These are phyloP conservation scores for Phaeodactylum tricornutum DNA, from an alignment of 108 stramenopile genomes.

Conservation along the genomic window DNA sequence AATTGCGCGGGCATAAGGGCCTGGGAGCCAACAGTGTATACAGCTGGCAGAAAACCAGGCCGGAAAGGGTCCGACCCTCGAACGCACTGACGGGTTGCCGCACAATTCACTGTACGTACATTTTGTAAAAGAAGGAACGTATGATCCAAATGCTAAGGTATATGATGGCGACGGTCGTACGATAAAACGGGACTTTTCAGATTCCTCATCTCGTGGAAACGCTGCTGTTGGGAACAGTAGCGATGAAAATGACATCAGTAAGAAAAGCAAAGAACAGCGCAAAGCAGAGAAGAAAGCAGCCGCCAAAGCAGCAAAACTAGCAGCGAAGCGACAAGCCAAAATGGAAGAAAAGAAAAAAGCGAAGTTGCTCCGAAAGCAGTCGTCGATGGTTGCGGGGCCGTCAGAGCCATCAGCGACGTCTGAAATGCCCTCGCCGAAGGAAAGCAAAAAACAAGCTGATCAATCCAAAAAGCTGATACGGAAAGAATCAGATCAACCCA, in stretches of 20 bases:
- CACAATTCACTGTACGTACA: constrained; percentile 65
- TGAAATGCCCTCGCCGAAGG: too few relatives aligned
- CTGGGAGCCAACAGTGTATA: constrained; percentile 17
- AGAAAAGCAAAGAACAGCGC: constrained; percentile 21
- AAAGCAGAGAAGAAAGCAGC: constrained; percentile 46
- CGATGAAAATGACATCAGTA: constrained; percentile 3
- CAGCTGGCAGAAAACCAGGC: constrained; percentile 10
- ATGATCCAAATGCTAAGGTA: constrained; percentile 28
- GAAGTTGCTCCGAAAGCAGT: constrained; percentile 10
- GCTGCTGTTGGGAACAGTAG: constrained; percentile 7
- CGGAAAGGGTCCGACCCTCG: constrained; percentile 18
- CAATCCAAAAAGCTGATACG: neutral
- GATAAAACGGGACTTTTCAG: constrained; percentile 77
- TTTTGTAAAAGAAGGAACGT: constrained; percentile 67
- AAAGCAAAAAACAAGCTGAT: neutral
- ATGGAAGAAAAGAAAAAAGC: constrained; percentile 46
- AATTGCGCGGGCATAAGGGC: constrained; percentile 47
- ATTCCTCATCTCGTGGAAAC: constrained; percentile 9
- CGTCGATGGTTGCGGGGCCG: too few relatives aligned
- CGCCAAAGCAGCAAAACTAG: constrained; percentile 39
- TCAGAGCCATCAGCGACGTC: too few relatives aligned
- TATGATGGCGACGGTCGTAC: constrained; percentile 65
- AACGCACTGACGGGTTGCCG: constrained; percentile 61
- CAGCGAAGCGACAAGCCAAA: constrained; percentile 54
- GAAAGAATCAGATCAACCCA: neutral